These are phyloP conservation scores for Grigorovia yakushimaensis DNA, from an alignment of 805 yeast species.

Conservation along the genomic window DNA sequence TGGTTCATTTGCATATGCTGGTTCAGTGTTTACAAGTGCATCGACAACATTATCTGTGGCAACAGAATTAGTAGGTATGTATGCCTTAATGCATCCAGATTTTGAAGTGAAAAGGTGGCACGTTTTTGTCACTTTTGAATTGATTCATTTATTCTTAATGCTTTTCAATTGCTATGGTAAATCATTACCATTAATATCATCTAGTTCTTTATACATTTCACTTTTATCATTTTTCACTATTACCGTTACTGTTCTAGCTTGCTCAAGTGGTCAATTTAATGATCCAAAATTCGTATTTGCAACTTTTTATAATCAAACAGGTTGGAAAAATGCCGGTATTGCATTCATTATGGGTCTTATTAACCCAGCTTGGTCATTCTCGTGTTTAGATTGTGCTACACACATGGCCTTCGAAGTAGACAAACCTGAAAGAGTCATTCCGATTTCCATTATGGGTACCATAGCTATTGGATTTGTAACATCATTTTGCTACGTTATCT, in stretches of 20 bases:
- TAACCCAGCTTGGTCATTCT: slow-evolving; percentile 64
- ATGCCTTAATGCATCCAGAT: slow-evolving; percentile 25
- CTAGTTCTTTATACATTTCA: slow-evolving; percentile 45
- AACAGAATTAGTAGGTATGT: slow-evolving; percentile 45
- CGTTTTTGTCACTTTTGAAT: slow-evolving; percentile 43
- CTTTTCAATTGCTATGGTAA: slow-evolving; percentile 48
- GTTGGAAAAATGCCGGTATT: slow-evolving; percentile 50
- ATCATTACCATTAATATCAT: slow-evolving; percentile 43
- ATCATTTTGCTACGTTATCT: slow-evolving; percentile 41
- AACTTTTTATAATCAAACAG: slow-evolving; percentile 48
- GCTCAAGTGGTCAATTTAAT: slow-evolving; percentile 48
- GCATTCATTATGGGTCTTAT: slow-evolving; percentile 59
- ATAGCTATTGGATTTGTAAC: slow-evolving; percentile 64
- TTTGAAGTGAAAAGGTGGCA: slow-evolving; percentile 44
- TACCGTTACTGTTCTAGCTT: slow-evolving; percentile 46
- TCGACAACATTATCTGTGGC: slow-evolving; percentile 53
- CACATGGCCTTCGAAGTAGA: slow-evolving; percentile 64
- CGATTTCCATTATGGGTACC: slow-evolving; percentile 57
- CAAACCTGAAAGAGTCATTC: slow-evolving; percentile 50
- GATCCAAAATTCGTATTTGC: slow-evolving; percentile 49
- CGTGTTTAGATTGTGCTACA: slow-evolving; percentile 62
- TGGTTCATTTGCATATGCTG: slow-evolving; percentile 58
- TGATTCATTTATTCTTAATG: slow-evolving; percentile 37
- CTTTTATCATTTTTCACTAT: slow-evolving; percentile 45
- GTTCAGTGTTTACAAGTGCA: slow-evolving; percentile 54